These are phyloP conservation scores for Ambrosia trifida DNA, from an alignment of 129 eudicot species.

Conservation along the genomic window DNA sequence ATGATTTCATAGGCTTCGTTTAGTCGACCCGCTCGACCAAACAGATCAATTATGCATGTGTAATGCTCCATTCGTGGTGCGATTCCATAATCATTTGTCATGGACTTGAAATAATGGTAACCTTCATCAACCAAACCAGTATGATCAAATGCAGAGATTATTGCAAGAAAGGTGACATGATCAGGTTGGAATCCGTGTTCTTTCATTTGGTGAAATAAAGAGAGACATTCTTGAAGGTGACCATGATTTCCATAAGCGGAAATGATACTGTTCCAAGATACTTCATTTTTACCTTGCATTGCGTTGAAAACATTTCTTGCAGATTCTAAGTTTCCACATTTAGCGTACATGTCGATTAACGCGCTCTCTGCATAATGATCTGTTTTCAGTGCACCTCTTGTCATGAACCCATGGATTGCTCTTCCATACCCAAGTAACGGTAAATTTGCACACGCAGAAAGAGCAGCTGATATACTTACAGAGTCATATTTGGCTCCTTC, in stretches of 20 bases:
- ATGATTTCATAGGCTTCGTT: conserved; percentile 52
- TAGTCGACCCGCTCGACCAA: conserved; percentile 73
- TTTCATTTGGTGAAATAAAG: conserved; percentile 56
- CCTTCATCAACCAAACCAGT: conserved; percentile 78
- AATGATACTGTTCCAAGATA: conserved; percentile 87
- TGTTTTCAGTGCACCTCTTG: conserved; percentile 41
- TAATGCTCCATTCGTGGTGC: conserved; percentile 71
- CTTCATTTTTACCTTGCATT: conserved; percentile 66
- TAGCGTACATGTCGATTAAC: conserved; percentile 68
- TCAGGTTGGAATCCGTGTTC: conserved; percentile 56
- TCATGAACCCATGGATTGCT: conserved; percentile 76
- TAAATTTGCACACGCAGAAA: conserved; percentile 69
- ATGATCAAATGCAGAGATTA: conserved; percentile 84
- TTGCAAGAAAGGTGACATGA: conserved; percentile 71
- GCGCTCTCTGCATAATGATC: conserved; percentile 71
- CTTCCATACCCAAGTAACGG: conserved; percentile 58
- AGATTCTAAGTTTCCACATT: conserved; percentile 59
- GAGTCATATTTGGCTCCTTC: conserved; percentile 51
- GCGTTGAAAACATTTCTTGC: conserved; percentile 53
- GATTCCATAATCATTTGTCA: conserved; percentile 53
- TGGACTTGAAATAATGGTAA: conserved; percentile 48
- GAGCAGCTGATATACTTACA: conserved; percentile 69
- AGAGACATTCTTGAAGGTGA: conserved; percentile 44
- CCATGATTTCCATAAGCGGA: conserved; percentile 85
- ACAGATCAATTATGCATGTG: conserved; percentile 68